Evolutionary conservation across 164 flowering plant species (phyloP), one percentile per base, ranked within the genome.

Genomic region (Magnolia kwangsiensis): DNA sequence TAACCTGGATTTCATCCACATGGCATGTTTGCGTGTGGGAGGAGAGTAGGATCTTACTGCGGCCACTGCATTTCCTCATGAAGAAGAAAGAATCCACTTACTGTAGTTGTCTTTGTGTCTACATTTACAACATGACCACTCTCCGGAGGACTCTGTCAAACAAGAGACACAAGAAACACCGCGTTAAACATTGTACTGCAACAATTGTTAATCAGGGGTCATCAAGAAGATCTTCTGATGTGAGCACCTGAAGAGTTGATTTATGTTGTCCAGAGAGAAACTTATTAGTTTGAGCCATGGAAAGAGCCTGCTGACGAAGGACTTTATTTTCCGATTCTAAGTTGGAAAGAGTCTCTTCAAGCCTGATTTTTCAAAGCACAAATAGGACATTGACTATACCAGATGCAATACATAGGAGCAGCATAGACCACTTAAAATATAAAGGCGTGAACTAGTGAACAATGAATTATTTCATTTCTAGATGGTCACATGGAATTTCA

Each of bases 291-390:
- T 98, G 94, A 78, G 97, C 91, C 85, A 96, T 91, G 77, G 98
- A 90, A 59, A 96, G 86, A 72, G 99, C 93, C 77, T 96, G 99
- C 82, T 96, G 99, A 63, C 98, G 96, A 61, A 96, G 87, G 66
- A 96, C 99, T 89, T 96, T 85, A 83, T 93, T 96, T 83, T 96
- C 99, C 67, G 99, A 93, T 76, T 96, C 98, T 69, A 94, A 80
- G 78, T 96, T 96, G 73, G 87, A 72, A 50, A 90, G 80, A 84
- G 94, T 94, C 91, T 96, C 99, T 83, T 94, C 99, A 73, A 94
- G 85, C 95, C 99, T 96, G 80, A 29, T 20, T 67, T 55, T 10
- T 16, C 16, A 51, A 59, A 37, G 8, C 14, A 19, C 29, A 18
- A 21, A 58, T 9, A 51, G 13, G 13, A 4, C 61, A 55, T 55